Percentiles rank a stretch among this genome's conserved stretches.
Evolutionary conservation across 345 rosid genomes (phyloP).

Genomic region (Turritis glabra): DNA sequence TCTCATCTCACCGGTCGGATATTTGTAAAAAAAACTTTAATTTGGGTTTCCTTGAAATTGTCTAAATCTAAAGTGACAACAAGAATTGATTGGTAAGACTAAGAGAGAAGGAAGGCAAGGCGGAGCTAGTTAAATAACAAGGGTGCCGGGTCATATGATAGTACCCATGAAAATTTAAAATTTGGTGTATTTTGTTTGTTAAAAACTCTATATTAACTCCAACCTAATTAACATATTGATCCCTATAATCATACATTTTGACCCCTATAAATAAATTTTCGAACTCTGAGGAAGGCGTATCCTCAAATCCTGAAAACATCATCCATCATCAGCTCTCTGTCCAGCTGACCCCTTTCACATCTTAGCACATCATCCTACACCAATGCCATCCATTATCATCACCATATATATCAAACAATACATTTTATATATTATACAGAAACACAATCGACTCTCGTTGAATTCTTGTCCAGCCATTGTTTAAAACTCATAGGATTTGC

Average conservation of each 20-base stretch:
- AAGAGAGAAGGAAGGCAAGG: constrained; percentile 65
- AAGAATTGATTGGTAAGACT: neutral
- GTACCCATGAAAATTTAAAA: no score
- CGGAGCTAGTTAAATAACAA: no score
- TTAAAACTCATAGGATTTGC: constrained; percentile 82
- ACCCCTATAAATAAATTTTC: no score
- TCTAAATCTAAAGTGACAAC: constrained; percentile 20
- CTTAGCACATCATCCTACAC: constrained; percentile 76
- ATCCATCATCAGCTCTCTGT: constrained; percentile 85
- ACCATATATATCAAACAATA: neutral
- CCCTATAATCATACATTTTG: no score
- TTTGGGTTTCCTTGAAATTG: neutral
- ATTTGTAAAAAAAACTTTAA: no score
- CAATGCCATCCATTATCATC: neutral
- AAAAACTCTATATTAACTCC: no score
- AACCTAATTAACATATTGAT: no score
- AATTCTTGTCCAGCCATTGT: constrained; percentile 90
- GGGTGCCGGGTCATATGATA: no score
- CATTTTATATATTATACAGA: neutral
- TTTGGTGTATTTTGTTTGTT: no score
- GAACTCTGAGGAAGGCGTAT: constrained; percentile 94
- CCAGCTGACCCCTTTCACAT: constrained; percentile 68
- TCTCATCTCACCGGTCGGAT: no score
- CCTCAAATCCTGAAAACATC: constrained; percentile 76
- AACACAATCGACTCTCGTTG: constrained; percentile 55